These are phyloP conservation scores for Colletotrichum somersetense DNA, from an alignment of 2,329 filamentous ascomycete species.

Conservation along the genomic window DNA sequence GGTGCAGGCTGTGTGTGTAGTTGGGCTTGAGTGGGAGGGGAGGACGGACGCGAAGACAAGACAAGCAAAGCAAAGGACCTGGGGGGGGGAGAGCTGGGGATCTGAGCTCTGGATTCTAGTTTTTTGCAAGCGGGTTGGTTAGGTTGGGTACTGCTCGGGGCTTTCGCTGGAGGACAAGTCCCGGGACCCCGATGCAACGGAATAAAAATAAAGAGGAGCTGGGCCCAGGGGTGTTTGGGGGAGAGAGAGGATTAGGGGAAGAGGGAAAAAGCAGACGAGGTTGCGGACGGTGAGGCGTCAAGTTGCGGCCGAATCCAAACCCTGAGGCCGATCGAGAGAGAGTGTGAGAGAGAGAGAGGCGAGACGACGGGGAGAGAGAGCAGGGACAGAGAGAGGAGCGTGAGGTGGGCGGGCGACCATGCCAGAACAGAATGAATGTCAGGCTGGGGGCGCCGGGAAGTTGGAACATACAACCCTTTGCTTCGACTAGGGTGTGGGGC, in stretches of 20 bases:
- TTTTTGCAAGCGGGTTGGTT: conserved; percentile 6
- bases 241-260: conserved; percentile 7
- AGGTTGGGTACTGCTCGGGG: too few relatives aligned
- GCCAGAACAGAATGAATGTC: conserved; percentile 9
- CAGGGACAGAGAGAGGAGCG: conserved; percentile 34
- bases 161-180: neutral
- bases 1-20: conserved; percentile 16
- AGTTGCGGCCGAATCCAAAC: conserved; percentile 28
- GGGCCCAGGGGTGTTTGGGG: conserved; percentile 13
- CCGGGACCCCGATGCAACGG: conserved; percentile 4
- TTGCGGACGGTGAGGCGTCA: conserved; percentile 20
- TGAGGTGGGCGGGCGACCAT: conserved; percentile 33
- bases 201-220: conserved; percentile 12
- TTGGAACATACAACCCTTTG: conserved; percentile 11
- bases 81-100: conserved; percentile 3
- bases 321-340: conserved; percentile 20
- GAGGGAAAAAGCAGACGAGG: conserved; percentile 11
- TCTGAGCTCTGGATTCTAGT: conserved; percentile 18
- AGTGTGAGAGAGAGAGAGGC: neutral
- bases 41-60: conserved; percentile 11
- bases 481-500: conserved; percentile 12
- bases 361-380: conserved; percentile 18
- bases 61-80: conserved; percentile 10
- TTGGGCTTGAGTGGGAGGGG: neutral
- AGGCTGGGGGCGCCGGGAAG: conserved; percentile 13